Base-by-base conservation (phyloP, 192 early-diverging fungal genomes). In the Coemansia sp. region DNA sequence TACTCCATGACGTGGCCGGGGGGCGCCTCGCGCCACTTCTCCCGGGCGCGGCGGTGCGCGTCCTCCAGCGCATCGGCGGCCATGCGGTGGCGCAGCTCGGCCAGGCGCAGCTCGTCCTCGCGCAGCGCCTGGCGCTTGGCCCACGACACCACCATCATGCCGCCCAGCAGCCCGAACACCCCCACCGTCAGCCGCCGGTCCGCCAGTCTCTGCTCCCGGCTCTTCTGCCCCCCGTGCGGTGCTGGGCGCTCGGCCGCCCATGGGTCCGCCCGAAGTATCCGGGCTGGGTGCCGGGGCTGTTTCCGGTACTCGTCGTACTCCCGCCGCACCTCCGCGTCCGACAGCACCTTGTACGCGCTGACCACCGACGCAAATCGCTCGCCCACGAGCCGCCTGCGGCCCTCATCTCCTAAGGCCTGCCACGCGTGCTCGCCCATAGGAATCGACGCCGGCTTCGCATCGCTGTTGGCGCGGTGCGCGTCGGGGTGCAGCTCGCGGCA, bases 401-500 rank as follows among this genome's bases (percentile, higher is more conserved):
- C 61, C 5, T 53, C 68, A 5, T 51, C 14, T 8, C 39, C 41
- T 65, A 74, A 57, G 17, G n/a, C 3, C 13, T 59, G 59, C 77
- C 77, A 73, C 33, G 63, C 44, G 11, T 37, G 4, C 10, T 70
- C 61, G 19, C 29, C 35, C 16, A 70, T 2, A 24, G 21, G 21
- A 41, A 36, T 66, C 34, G 41, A 45, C 39, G 9, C 14, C 59
- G 65, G 42, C 29, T 24, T 57, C 68, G 27, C 9, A 31, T 13
- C 24, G 35, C 21, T 37, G 54, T 13, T 16, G n/a, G 31, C 4
- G 54, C 54, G 31, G 5, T 51, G 68, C 13, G 66, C 59, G 62
- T 79, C 78, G 13, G 78, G 78, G 21, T 79, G 78, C 35, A 79
- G 69, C 40, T 79, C 56, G 0, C 78, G 72, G 39, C 78, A 79